These are phyloP conservation scores for Discostella stelligeroides DNA, from an alignment of 108 stramenopile genomes.

Conservation along the genomic window DNA sequence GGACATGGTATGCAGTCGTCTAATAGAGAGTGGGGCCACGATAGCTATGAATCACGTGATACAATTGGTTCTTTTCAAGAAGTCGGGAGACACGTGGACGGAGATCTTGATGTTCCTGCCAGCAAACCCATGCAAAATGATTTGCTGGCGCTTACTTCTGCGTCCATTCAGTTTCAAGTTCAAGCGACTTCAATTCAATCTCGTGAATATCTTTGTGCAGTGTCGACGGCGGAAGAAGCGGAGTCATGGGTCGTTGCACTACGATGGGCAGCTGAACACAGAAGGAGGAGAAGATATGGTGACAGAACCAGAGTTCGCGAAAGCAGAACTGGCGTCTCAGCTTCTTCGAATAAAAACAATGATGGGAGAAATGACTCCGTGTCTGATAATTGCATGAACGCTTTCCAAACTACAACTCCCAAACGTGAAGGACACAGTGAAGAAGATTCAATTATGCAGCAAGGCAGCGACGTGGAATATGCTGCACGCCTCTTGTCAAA, in stretches of 20 bases:
- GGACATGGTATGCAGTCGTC: conserved; percentile 1
- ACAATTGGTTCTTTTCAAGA: conserved; percentile 16
- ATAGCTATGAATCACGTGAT: conserved; percentile 9
- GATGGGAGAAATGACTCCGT: neutral
- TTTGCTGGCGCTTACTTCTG: too few species aligned
- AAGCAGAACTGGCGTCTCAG: too few species aligned
- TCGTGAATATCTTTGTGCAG: conserved; percentile 85
- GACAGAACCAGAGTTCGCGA: too few species aligned
- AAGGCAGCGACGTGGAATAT: conserved; percentile 21
- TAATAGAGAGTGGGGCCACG: conserved; percentile 6
- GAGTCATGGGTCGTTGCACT: conserved; percentile 85
- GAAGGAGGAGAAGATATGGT: conserved; percentile 29
- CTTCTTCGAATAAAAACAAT: neutral
- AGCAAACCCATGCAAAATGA: too few species aligned
- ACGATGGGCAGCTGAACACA: conserved; percentile 71
- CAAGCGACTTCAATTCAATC: conserved; percentile 46
- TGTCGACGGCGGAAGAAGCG: conserved; percentile 76
- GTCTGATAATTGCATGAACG: conserved; percentile 3
- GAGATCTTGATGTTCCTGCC: too few species aligned
- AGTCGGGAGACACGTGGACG: conserved; percentile 3
- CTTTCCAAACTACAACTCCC: neutral
- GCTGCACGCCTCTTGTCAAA: conserved; percentile 23
- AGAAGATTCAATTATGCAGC: neutral
- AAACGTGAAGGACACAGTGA: conserved; percentile 11
- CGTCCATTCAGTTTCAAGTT: conserved; percentile 32